Evolutionary conservation across 1,284 basidiomycete genomes (phyloP).

Genomic region (Volvariella volvacea): DNA sequence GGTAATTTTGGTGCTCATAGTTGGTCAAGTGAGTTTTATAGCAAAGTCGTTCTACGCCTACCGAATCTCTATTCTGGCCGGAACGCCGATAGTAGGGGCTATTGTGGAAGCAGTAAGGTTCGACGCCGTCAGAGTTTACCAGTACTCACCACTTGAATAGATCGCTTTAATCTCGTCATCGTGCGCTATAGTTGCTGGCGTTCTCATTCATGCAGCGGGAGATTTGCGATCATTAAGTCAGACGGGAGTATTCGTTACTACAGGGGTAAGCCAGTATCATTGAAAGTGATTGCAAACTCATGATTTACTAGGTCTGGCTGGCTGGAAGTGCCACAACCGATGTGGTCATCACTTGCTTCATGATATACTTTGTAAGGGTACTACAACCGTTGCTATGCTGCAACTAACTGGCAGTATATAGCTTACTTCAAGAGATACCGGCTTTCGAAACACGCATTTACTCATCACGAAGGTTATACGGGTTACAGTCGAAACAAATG

Average conservation of each 20-base stretch:
- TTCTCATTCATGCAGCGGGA: neutral
- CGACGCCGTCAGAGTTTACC: too few relatives aligned
- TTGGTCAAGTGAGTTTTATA: constrained; percentile 18
- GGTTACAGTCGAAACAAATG: constrained; percentile 21
- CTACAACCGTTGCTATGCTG: neutral
- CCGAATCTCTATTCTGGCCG: constrained; percentile 17
- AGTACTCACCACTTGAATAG: too few relatives aligned
- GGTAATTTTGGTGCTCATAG: neutral
- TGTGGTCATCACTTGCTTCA: constrained; percentile 19
- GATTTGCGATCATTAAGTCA: neutral
- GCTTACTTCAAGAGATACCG: constrained; percentile 20
- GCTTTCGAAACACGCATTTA: constrained; percentile 17
- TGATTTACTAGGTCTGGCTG: neutral
- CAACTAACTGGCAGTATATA: constrained; percentile 3
- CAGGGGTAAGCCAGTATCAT: neutral
- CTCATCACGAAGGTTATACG: constrained; percentile 19
- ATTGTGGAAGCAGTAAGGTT: constrained; percentile 18
- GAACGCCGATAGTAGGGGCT: constrained; percentile 11
- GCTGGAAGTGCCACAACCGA: constrained; percentile 6
- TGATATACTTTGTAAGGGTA: constrained; percentile 23
- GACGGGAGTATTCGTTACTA: neutral
- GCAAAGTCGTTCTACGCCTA: constrained; percentile 23
- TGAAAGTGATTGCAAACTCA: neutral
- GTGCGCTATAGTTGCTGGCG: neutral
- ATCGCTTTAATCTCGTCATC: neutral